phyloP scores from a whole-genome alignment of 2,329 filamentous ascomycete species.

The Ploettnerulaceae sp. region DNA sequence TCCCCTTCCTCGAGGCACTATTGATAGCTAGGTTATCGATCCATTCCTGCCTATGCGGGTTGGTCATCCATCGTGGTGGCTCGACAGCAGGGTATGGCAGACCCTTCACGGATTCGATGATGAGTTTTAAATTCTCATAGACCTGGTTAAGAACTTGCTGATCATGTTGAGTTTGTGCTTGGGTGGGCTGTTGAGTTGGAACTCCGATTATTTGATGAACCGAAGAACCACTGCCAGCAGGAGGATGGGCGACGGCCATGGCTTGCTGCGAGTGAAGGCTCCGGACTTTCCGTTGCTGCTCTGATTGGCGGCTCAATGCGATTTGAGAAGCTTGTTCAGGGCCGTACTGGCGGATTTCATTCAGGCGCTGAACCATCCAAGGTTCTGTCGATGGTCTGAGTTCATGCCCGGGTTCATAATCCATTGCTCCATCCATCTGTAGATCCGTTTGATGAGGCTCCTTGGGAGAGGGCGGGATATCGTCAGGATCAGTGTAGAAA shows the following conservation, averaged over 20 bases:
- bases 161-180: background rate
- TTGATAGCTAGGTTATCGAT: slow-evolving; percentile 43
- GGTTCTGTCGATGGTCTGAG: slow-evolving; percentile 27
- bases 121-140: slow-evolving; percentile 22
- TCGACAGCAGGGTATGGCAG: slow-evolving; percentile 47
- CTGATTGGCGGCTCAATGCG: slow-evolving; percentile 22
- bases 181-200: slow-evolving; percentile 4
- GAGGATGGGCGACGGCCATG: background rate
- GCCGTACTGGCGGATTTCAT: slow-evolving; percentile 31
- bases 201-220: slow-evolving; percentile 20
- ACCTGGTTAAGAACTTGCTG: background rate
- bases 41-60: slow-evolving; percentile 48
- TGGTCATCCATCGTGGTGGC: slow-evolving; percentile 48
- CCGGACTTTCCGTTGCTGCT: slow-evolving; percentile 13
- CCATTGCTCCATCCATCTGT: slow-evolving; percentile 9
- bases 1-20: slow-evolving; percentile 35
- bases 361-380: slow-evolving; percentile 29
- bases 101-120: slow-evolving; percentile 38
- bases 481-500: slow-evolving; percentile 33
- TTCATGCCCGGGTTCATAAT: slow-evolving; percentile 11
- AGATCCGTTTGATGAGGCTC: slow-evolving; percentile 25
- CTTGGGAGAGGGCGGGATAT: slow-evolving; percentile 34
- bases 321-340: slow-evolving; percentile 25
- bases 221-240: slow-evolving; percentile 14
- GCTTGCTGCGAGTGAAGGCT: slow-evolving; percentile 6